Base-by-base conservation (phyloP, 192 early-diverging fungal species). In the Entomortierella chlamydospora region DNA sequence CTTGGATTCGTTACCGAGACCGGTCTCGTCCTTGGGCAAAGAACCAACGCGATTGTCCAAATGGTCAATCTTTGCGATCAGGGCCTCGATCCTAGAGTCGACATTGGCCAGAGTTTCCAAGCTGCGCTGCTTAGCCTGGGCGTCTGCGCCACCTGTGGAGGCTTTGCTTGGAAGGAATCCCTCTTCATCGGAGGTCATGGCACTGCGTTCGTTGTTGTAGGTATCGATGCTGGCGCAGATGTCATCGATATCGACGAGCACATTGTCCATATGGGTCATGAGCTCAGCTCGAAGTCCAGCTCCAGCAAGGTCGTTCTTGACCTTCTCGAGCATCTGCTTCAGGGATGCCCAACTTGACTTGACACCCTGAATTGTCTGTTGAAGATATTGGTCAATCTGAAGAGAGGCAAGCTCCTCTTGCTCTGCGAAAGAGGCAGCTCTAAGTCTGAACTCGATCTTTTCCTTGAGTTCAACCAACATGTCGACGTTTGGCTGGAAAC, bases 281-380 rank as follows among this genome's bases (percentile, higher is more conserved):
- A 74, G 69, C 54, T 72, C 70, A 9, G 66, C 61, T 3, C 72
- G 64, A 12, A 82, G 72, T 49, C 81, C 59, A 62, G 72, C 64
- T 26, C 83, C 86, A 0, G 72, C 63, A 13, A 87, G 58, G 8
- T 86, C 76, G 20, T 86, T 86, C 34, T 84, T 87, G 49, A 87
- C 83, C 26, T 82, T 85, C 29, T 83, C 73, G n/a, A 87, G 76
- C 62, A 84, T 87, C 52, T 87, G 81, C 55, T 86, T 86, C 28
- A 85, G 72, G 9, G 84, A 85, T n/a, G 82, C 73, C 88, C 88
- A 89, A 55, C 87, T 86, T 23, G 81, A 76, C 58, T 86, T 81
- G 26, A 89, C 70, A 51, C 81, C 85, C 13, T 77, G 84, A 13
- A 83, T 69, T 10, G 79, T 60, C 26, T 73, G 70, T 10, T 80